Percentiles rank a stretch among this genome's conserved stretches.
Conservation (phyloP, 192 early-diverging fungal genomes). For the Linnemannia exigua region DNA sequence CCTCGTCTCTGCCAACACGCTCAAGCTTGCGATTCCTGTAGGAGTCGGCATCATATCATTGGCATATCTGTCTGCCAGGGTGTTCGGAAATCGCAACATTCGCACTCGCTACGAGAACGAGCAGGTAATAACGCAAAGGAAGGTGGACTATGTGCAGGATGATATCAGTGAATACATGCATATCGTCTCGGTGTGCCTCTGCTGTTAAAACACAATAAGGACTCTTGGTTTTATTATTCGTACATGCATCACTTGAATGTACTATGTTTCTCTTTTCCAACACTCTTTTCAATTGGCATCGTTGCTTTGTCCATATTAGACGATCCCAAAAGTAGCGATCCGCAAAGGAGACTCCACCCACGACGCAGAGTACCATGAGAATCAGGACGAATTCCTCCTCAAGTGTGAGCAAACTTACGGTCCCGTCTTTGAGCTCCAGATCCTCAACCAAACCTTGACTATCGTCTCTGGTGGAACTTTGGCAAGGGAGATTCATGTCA, state of each 20-base stretch:
- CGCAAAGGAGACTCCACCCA: constrained; percentile 17
- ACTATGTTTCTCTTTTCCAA: not conserved
- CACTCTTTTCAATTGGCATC: not conserved
- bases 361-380: constrained; percentile 26
- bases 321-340: constrained; percentile 7
- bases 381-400: constrained; percentile 19
- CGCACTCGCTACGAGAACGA: not conserved
- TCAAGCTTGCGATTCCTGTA: constrained; percentile 6
- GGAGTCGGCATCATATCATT: not conserved
- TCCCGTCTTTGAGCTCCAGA: constrained; percentile 17
- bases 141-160: not conserved
- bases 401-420: constrained; percentile 25
- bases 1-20: not conserved
- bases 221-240: too few relatives aligned
- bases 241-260: not conserved
- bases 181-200: not conserved
- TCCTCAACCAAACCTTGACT: constrained; percentile 11
- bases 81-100: not conserved
- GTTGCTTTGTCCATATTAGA: not conserved
- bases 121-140: not conserved
- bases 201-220: not conserved
- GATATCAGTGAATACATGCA: not conserved
- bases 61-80: not conserved
- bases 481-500: constrained; percentile 34
- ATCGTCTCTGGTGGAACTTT: constrained; percentile 23